A percentile compares a stretch with the other conserved stretches of the same genome.
Conservation (phyloP, 495 filamentous ascomycete genomes). For the Daldinia concentrica region DNA sequence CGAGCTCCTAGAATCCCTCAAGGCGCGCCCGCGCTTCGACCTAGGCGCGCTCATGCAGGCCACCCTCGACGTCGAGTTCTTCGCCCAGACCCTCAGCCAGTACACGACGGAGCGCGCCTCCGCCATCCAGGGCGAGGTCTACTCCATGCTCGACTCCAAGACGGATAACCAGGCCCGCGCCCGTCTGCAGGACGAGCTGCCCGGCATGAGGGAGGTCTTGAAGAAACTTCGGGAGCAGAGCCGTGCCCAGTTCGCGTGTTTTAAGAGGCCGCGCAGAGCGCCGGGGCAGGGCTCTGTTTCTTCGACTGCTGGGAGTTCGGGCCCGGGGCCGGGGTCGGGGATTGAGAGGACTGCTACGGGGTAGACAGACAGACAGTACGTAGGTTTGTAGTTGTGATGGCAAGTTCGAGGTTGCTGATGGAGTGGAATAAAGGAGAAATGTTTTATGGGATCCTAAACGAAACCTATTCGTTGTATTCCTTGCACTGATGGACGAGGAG, state of each 20-base stretch:
- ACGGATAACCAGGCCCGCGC: slow-evolving; percentile 86
- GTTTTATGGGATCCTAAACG: not conserved
- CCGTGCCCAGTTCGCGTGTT: slow-evolving; percentile 85
- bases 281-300: not conserved
- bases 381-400: not conserved
- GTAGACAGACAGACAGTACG: slow-evolving; percentile 11
- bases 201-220: slow-evolving; percentile 84
- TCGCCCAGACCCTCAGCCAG: slow-evolving; percentile 87
- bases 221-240: slow-evolving; percentile 85
- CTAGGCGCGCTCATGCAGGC: slow-evolving; percentile 93
- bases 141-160: slow-evolving; percentile 83
- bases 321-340: not conserved
- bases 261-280: slow-evolving; percentile 63
- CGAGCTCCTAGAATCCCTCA: slow-evolving; percentile 76
- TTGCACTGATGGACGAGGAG: not conserved
- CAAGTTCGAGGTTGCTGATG: not conserved
- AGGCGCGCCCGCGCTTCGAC: slow-evolving; percentile 69
- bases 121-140: slow-evolving; percentile 83
- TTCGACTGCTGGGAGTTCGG: not conserved
- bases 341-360: slow-evolving; percentile 45
- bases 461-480: too few species aligned
- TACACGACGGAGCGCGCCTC: slow-evolving; percentile 87
- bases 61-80: slow-evolving; percentile 95
- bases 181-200: slow-evolving; percentile 83
- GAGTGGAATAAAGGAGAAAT: not conserved